phyloP scores from a whole-genome alignment of 108 stramenopile species.

The Cyclotella atomus region DNA sequence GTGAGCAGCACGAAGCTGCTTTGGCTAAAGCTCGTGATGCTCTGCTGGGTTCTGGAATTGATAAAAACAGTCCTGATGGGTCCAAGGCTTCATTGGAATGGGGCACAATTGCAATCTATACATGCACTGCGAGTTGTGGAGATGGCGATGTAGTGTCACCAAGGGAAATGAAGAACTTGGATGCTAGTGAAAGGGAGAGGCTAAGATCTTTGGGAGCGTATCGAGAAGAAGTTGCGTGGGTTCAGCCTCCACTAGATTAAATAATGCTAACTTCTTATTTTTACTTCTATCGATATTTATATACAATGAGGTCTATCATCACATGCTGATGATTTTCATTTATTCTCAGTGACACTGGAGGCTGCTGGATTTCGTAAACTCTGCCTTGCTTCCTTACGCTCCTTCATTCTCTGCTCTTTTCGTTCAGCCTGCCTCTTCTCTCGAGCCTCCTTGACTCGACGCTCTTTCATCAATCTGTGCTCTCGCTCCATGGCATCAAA shows the following conservation, averaged over 20 bases:
- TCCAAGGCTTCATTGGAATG: constrained; percentile 62
- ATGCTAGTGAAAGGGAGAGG: constrained; percentile 2
- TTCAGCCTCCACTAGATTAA: constrained; percentile 75
- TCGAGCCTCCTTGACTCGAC: not conserved
- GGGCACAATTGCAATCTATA: constrained; percentile 82
- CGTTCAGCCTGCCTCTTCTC: not conserved
- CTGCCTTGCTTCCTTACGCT: not conserved
- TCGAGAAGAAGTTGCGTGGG: constrained; percentile 84
- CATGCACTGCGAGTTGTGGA: constrained; percentile 84
- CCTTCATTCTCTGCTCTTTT: constrained; percentile 4
- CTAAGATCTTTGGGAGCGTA: constrained; percentile 62
- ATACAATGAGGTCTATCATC: no score
- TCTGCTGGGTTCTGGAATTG: not conserved
- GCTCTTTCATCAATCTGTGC: not conserved
- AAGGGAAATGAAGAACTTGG: not conserved
- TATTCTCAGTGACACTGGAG: no score
- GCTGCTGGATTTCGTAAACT: not conserved
- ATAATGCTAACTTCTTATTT: no score
- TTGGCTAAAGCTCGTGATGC: constrained; percentile 19
- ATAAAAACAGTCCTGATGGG: constrained; percentile 11
- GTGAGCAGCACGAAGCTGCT: constrained; percentile 67
- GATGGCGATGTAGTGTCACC: constrained; percentile 15
- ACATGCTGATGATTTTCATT: no score
- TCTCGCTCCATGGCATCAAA: constrained; percentile 3
- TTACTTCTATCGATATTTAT: no score